Evolutionary conservation across 1,284 basidiomycete genomes (phyloP).

Genomic region (Microbotryum intermedium): DNA sequence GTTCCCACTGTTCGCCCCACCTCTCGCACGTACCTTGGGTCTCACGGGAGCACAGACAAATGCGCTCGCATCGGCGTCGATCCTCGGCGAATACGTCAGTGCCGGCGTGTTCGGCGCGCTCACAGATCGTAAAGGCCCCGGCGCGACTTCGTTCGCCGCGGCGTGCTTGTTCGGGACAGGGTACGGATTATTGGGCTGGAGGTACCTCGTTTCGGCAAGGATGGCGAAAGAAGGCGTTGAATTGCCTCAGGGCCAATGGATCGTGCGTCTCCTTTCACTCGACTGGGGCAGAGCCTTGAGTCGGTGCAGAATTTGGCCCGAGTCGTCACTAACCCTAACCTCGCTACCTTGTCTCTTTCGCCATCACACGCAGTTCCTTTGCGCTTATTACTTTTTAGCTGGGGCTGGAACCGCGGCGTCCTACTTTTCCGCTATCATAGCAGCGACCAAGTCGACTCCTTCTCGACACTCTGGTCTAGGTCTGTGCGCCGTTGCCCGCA

Average conservation of each 20-base stretch:
- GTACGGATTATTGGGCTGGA: constrained; percentile 20
- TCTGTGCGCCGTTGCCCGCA: not conserved
- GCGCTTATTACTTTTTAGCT: constrained; percentile 16
- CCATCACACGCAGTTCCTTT: constrained; percentile 9
- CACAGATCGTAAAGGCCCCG: constrained; percentile 24
- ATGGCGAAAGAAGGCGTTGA: not conserved
- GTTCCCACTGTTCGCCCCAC: constrained; percentile 24
- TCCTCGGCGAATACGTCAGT: constrained; percentile 19
- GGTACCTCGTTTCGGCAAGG: constrained; percentile 2
- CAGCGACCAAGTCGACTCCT: constrained; percentile 24
- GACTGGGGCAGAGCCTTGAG: too few relatives aligned
- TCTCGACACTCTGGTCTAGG: constrained; percentile 28
- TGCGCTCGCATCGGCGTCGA: constrained; percentile 16
- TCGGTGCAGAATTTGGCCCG: too few relatives aligned
- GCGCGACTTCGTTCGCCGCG: constrained; percentile 17
- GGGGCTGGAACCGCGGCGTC: constrained; percentile 28
- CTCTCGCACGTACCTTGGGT: constrained; percentile 10
- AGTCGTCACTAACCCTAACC: too few relatives aligned
- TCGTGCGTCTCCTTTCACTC: not conserved
- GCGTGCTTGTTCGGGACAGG: constrained; percentile 23
- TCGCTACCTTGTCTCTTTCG: too few relatives aligned
- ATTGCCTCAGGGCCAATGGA: not conserved
- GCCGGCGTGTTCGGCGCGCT: constrained; percentile 25
- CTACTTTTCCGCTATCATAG: constrained; percentile 30
- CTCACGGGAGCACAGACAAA: constrained; percentile 11